Conservation (phyloP, 768 basidiomycete genomes). For the Grammothele lineata region DNA sequence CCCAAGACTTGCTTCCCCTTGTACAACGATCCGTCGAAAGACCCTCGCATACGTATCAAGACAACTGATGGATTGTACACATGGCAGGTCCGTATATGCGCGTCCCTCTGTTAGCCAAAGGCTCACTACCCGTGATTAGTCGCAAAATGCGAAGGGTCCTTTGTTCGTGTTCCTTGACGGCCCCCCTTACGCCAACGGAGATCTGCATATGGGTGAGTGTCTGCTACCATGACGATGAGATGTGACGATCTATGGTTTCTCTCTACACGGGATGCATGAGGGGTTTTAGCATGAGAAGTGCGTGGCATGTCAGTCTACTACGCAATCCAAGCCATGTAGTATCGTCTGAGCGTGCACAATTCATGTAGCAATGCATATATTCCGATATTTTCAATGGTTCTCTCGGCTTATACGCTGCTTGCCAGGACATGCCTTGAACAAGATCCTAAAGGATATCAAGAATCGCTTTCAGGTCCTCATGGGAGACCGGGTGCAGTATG, state of each 20-base stretch:
- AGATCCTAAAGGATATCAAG: conserved; percentile 94
- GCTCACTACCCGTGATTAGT: conserved; percentile 38
- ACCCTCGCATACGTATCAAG: conserved; percentile 55
- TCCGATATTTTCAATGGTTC: too few relatives aligned
- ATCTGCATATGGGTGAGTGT: conserved; percentile 83
- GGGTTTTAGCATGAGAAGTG: too few relatives aligned
- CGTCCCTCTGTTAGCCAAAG: not conserved
- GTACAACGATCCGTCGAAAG: conserved; percentile 59
- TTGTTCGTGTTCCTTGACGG: conserved; percentile 91
- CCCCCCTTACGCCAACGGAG: conserved; percentile 96
- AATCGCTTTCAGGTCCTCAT: conserved; percentile 80
- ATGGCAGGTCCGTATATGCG: conserved; percentile 58
- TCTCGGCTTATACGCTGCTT: too few relatives aligned
- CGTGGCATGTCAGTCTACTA: too few relatives aligned
- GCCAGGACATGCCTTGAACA: conserved; percentile 94
- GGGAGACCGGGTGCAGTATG: conserved; percentile 77
- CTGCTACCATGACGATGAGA: not conserved
- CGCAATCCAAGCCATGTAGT: too few relatives aligned
- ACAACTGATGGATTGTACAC: conserved; percentile 74
- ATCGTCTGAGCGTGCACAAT: too few relatives aligned
- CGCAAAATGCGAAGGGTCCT: conserved; percentile 58
- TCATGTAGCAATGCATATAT: too few relatives aligned
- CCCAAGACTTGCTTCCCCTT: conserved; percentile 82
- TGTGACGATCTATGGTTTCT: too few relatives aligned
- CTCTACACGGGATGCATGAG: too few relatives aligned